Evolutionary conservation across 306 rosid genomes (phyloP).

Genomic region (Spatholobus suberectus): DNA sequence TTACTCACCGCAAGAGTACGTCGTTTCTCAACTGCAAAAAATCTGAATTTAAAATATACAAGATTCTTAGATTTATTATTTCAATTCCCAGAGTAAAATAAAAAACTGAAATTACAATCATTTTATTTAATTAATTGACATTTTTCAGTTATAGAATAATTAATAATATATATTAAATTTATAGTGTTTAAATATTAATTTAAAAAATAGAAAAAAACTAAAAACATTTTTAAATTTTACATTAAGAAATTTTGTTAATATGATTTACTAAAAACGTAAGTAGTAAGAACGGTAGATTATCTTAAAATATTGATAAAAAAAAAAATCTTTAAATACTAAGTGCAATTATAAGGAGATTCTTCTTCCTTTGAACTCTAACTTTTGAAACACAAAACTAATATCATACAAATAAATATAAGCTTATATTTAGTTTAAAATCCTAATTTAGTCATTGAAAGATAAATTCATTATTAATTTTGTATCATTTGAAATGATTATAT

Average conservation of each 20-base stretch:
- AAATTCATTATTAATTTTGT: too few relatives aligned
- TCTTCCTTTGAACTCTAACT: background rate
- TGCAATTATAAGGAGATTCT: background rate
- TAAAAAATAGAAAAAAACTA: too few relatives aligned
- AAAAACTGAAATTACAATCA: too few relatives aligned
- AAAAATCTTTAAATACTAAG: background rate
- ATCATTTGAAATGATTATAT: too few relatives aligned
- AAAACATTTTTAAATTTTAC: background rate
- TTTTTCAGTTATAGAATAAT: background rate
- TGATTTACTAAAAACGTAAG: background rate
- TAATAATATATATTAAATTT: too few relatives aligned
- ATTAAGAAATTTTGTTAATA: background rate
- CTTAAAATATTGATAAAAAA: background rate
- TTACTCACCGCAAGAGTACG: too few relatives aligned
- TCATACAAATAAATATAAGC: too few relatives aligned
- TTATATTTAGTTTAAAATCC: too few relatives aligned
- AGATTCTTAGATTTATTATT: background rate
- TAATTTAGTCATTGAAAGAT: too few relatives aligned
- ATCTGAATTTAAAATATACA: background rate
- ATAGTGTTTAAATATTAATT: too few relatives aligned
- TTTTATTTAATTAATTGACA: background rate
- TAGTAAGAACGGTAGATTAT: background rate
- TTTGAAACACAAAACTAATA: too few relatives aligned
- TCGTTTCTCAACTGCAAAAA: background rate
- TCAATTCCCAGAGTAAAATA: background rate